Base-by-base conservation (phyloP, 148 eudicot genomes). In the Mesembryanthemum crystallinum region DNA sequence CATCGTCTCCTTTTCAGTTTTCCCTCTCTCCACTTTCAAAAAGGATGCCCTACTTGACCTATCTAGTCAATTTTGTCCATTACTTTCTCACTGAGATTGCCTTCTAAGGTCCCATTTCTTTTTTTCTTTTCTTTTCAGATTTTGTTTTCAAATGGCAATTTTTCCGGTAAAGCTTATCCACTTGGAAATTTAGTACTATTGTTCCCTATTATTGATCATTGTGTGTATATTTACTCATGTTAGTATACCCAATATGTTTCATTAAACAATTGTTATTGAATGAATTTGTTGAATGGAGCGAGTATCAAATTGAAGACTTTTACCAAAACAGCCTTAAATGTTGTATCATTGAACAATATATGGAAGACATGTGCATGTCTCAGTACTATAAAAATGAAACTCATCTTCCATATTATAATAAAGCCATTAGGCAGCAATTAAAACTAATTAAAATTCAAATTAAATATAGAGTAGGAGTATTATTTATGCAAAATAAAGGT, bases 11-110 rank as follows among this genome's bases (percentile, higher is more conserved):
- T 65, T 12, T 30, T n/a, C n/a, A n/a, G n/a, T n/a, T n/a, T 42
- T 17, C 72, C 73, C 21, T 27, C 64, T 27, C 64, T 59, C 64
- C 64, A 47, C 75, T 71, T 62, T 37, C 42, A 61, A 32, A 35
- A 71, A 39, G 13, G 24, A 52, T 52, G 28, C 57, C 43, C 72
- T 43, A 78, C 71, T 77, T 69, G 61, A 57, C 28, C 71, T 42
- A 43, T 45, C 33, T 11, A 20, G n/a, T 67, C 49, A 45, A 45
- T 45, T 45, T 45, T 3, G 14, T 13, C 49, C 14, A 13, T 11
- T 13, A 8, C 49, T 67, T 54, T 39, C 4, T 14, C 17, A 39
- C 71, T 67, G n/a, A 67, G 71, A 67, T 67, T 67, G 17, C 18
- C 29, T 67, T 42, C 71, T 8, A 39, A n/a, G n/a, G n/a, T n/a